Conservation (phyloP, 1,284 basidiomycete genomes). For the Kwoniella shivajii region DNA sequence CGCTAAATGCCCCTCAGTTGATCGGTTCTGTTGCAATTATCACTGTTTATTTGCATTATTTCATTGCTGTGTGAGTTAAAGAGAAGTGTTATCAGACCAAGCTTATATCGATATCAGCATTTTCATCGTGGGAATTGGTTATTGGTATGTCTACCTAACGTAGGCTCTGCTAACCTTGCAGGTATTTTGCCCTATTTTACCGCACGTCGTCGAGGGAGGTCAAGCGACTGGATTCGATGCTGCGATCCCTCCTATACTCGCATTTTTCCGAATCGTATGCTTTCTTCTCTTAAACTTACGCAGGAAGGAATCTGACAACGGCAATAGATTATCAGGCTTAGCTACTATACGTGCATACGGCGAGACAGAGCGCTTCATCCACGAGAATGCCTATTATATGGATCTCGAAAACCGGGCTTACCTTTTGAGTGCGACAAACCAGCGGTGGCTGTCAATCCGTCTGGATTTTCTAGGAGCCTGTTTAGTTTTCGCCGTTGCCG, state of each 20-base stretch:
- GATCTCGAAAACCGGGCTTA: slow-evolving; percentile 73
- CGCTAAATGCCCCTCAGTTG: slow-evolving; percentile 35
- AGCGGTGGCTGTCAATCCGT: slow-evolving; percentile 75
- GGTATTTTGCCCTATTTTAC: slow-evolving; percentile 63
- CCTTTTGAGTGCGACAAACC: slow-evolving; percentile 54
- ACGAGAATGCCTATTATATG: slow-evolving; percentile 69
- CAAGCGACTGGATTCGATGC: slow-evolving; percentile 61
- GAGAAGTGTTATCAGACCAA: not conserved
- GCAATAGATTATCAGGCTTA: slow-evolving; percentile 61
- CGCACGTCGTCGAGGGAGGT: slow-evolving; percentile 79
- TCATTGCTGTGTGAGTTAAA: slow-evolving; percentile 55
- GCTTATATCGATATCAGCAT: slow-evolving; percentile 21
- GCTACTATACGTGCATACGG: slow-evolving; percentile 75
- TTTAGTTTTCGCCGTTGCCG: slow-evolving; percentile 65
- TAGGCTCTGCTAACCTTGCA: slow-evolving; percentile 3
- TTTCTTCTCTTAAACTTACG: slow-evolving; percentile 42
- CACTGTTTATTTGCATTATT: slow-evolving; percentile 70
- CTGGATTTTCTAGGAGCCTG: slow-evolving; percentile 71
- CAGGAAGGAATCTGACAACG: slow-evolving; percentile 2
- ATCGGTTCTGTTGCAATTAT: slow-evolving; percentile 67
- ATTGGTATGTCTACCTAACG: slow-evolving; percentile 26
- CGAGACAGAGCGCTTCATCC: slow-evolving; percentile 65
- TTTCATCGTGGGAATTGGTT: slow-evolving; percentile 36
- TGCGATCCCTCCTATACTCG: slow-evolving; percentile 71
- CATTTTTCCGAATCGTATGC: slow-evolving; percentile 74